Base-by-base conservation (phyloP, 306 rosid species). In the Inga leiocalycina region DNA sequence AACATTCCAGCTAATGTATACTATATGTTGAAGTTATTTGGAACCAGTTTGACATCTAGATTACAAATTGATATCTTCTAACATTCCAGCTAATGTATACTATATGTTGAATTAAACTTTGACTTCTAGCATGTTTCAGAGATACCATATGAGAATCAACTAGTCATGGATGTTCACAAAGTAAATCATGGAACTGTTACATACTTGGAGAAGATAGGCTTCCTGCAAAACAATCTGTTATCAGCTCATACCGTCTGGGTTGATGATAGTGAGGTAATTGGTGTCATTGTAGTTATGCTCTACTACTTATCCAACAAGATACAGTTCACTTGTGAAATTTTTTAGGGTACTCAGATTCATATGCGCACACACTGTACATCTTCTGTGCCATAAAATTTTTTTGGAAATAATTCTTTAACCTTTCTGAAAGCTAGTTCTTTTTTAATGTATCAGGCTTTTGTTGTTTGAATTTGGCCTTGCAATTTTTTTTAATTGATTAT, bases 171-270 rank as follows among this genome's bases (percentile, higher is more conserved):
- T 83, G 79, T 86, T 15, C 88, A 84, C 82, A 89, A 91, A 73
- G 81, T 85, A 80, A 87, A 91, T 70, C 94, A 90, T 79, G 97
- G 97, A 86, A 93, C 97, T 15, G 93, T 93, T 83, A 88, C 97
- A n/a, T 89, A 93, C 90, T 80, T 94, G 91, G 93, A 90, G 74
- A 88, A 85, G 85, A 87, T 91, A 77, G 68, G 79, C 70, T 87
- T 94, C 74, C 92, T 93, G 78, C 89, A 87, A 67, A 78, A 85
- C 62, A 94, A 93, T 91, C 91, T 94, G 67, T 87, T 94, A 69
- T 89, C 97, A 3, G 98, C 97, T 84, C 98, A 94, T 85, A 84
- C 97, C 1, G 97, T 93, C 83, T 91, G 94, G 97, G 89, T 93
- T 59, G 89, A 87, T 77, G 76, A 77, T 82, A 76, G 87, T 71